Evolutionary conservation across 495 filamentous ascomycete species (phyloP), one percentile per base, ranked within the genome.

Genomic region (Pyrenopolyporus hunteri): DNA sequence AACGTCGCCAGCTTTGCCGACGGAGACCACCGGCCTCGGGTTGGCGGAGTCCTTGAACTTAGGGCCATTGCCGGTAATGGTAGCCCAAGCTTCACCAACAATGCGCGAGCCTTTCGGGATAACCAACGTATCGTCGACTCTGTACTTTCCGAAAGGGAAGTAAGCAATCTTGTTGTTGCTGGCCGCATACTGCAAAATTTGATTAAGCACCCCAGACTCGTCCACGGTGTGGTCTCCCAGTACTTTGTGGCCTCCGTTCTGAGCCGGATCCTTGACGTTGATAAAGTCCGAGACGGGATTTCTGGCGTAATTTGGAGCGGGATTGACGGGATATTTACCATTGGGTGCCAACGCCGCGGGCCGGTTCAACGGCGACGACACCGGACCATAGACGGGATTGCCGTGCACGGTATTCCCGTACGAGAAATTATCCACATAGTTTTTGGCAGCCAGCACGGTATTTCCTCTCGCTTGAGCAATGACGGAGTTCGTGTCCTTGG

Each of bases 391-490:
- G 8, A 87, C 78, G 2, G 81, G 79, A 67, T 84, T 83, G 9
- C 80, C 76, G 13, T 80, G 81, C 11, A 89, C 66, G 1, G 85
- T 87, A 57, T 90, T 88, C 19, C 52, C 76, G 32, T 74, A 78
- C 5, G 74, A 62, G 39, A 70, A 73, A 16, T 71, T 76, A 4
- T 66, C 50, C 4, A 78, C 49, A 40, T 71, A 62, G 5, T 46
- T 44, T 22, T 49, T 52, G 17, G 64, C 23, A 3, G 63, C 63
- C 7, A 77, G 55, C 19, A 62, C 44, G 5, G 66, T 72, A 6
- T 29, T 51, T 4, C 64, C 67, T 0, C 67, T 72, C 0, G 68
- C 73, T 39, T 73, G 53, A 3, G 69, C 70, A 37, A 77, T 51
- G 60, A 69, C 57, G 13, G 66, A 70, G 31, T 46, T 35, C 6